phyloP scores from a whole-genome alignment of 345 rosid species.

The Nasturtium officinale region DNA sequence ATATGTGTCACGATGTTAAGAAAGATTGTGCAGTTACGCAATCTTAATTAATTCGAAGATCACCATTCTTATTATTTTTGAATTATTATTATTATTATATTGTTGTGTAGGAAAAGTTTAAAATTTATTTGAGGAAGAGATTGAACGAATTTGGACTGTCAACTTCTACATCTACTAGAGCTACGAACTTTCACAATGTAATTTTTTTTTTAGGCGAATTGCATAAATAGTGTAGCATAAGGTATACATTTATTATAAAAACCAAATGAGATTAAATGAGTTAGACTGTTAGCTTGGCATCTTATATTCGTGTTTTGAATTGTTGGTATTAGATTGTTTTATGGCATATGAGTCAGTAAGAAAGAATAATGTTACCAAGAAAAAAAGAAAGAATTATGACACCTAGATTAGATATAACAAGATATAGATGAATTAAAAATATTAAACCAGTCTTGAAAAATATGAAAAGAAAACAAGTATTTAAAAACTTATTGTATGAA shows the following conservation, averaged over 20 bases:
- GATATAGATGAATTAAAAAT: not conserved
- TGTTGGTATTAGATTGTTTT: not conserved
- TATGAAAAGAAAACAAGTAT: not conserved
- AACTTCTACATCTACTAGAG: conserved; percentile 16
- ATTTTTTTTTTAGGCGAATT: not conserved
- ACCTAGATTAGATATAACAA: not conserved
- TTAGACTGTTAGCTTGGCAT: too few species aligned
- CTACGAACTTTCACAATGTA: not conserved
- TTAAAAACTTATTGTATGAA: not conserved
- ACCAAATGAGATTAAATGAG: not conserved
- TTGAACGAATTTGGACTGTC: conserved; percentile 20
- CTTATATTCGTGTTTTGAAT: not conserved
- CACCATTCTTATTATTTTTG: not conserved
- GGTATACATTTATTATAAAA: not conserved
- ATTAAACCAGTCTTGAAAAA: not conserved
- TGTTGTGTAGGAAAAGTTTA: not conserved
- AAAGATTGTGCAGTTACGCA: conserved; percentile 15
- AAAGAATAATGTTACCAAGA: too few species aligned
- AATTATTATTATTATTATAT: not conserved
- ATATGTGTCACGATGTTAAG: conserved; percentile 5
- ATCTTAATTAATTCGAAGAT: conserved; percentile 11
- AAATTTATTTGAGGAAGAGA: not conserved
- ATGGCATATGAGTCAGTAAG: not conserved
- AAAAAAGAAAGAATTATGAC: too few species aligned
- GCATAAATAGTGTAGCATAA: not conserved